Percentiles rank a stretch among this genome's conserved stretches.
phyloP scores from a whole-genome alignment of 345 rosid genomes.

The Salix viminalis region DNA sequence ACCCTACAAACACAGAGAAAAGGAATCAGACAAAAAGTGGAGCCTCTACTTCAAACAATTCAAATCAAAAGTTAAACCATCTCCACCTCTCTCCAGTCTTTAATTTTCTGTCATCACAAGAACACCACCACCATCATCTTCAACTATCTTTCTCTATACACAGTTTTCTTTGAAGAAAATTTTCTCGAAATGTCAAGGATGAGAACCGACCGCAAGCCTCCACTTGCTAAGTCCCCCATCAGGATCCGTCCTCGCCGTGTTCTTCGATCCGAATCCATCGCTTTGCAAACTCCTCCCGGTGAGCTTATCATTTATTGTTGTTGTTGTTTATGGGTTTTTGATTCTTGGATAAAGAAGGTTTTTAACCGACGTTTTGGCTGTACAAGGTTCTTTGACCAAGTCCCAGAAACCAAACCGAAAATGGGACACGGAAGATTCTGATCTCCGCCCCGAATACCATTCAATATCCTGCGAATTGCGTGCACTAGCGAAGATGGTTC shows the following conservation, averaged over 20 bases:
- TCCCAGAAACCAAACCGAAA: conserved; percentile 41
- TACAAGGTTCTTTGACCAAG: conserved; percentile 53
- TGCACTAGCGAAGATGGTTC: conserved; percentile 52
- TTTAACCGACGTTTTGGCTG: background rate
- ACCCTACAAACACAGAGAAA: background rate
- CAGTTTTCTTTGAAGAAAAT: background rate
- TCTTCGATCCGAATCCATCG: conserved; percentile 35
- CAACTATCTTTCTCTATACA: background rate
- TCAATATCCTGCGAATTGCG: conserved; percentile 64
- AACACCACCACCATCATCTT: background rate
- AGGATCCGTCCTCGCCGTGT: conserved; percentile 55
- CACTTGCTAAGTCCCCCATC: conserved; percentile 69
- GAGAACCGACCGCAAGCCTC: conserved; percentile 62
- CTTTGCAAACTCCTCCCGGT: conserved; percentile 70
- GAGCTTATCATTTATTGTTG: background rate
- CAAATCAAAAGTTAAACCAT: background rate
- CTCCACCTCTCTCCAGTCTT: background rate
- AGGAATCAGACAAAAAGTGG: background rate
- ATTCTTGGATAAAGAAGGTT: background rate
- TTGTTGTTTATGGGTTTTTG: background rate
- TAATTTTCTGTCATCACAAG: background rate
- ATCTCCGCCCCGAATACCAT: conserved; percentile 49
- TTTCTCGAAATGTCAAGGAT: conserved; percentile 44
- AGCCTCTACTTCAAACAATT: background rate
- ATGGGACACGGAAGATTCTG: conserved; percentile 31